Evolutionary conservation across 164 flowering plant species (phyloP), one percentile per base, ranked within the genome.

Genomic region (Saururus chinensis): DNA sequence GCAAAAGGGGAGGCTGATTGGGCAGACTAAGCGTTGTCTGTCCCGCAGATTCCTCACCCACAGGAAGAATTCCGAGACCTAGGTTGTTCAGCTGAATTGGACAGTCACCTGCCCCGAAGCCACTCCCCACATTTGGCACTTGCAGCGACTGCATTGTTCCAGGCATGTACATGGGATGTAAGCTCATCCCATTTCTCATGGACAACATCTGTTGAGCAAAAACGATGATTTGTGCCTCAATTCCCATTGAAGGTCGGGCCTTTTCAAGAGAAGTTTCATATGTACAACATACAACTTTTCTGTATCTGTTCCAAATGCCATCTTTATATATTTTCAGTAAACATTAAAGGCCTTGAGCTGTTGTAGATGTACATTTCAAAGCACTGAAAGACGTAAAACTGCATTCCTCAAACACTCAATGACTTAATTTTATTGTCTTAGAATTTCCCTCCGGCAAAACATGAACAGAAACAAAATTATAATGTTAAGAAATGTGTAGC

Each of bases 131-230:
- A 17, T 55, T 24, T 13, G 58, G 30, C 35, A 55, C 21, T 55
- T 55, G 58, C 58, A 55, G 58, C 4, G 58, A 9, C 21, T 55
- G 58, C 25, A 55, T 55, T 24, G 58, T 55, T 55, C 58, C 58
- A 23, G 58, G 58, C 30, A 55, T 24, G 30, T 54, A 54, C 24
- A 54, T 20, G 14, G 57, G 57, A 25, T 54, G 57, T 54, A 23
- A 23, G 37, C 37, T 55, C 30, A 55, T 24, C 21, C 58, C 58
- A 55, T 55, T 55, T 55, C 58, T 55, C 58, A 55, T 55, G 25
- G 58, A 55, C 58, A 55, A 55, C 58, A 55, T 55, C 58, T 55
- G 58, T 24, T 0, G 23, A 24, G 23, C 58, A 45, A 45, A 45
- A 45, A 45, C 17, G 17, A 8, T 12, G 14, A 45, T 12, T 45